phyloP scores from a whole-genome alignment of 108 stramenopile species.

The Fistulifera solaris region DNA sequence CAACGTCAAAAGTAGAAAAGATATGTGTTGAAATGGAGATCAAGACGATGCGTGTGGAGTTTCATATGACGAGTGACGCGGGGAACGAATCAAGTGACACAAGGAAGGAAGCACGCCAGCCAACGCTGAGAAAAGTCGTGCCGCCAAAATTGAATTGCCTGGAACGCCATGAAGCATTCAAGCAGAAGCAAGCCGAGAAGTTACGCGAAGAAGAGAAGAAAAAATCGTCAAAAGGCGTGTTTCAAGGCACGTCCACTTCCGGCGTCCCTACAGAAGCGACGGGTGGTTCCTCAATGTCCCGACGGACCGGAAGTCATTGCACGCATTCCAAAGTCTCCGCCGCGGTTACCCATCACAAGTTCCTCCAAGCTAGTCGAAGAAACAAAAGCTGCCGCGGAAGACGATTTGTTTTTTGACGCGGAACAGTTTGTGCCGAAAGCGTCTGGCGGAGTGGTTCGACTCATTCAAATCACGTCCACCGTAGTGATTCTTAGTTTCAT shows the following conservation, averaged over 20 bases:
- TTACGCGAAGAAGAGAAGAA: neutral
- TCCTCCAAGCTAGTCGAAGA: neutral
- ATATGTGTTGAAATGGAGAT: too few species aligned
- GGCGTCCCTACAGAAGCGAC: neutral
- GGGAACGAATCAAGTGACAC: neutral
- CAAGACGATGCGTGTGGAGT: too few species aligned
- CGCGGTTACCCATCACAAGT: neutral
- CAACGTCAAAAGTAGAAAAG: neutral
- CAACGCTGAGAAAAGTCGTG: too few species aligned
- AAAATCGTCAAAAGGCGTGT: neutral
- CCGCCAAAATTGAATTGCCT: too few species aligned
- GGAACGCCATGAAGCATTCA: neutral
- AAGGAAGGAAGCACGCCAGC: neutral
- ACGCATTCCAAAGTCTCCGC: neutral
- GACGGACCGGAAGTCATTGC: neutral
- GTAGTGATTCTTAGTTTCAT: too few species aligned
- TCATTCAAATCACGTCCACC: too few species aligned
- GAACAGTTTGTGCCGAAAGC: too few species aligned
- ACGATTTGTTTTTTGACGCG: too few species aligned
- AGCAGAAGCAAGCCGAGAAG: neutral
- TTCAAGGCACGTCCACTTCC: constrained; percentile 2
- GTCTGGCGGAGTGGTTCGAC: too few species aligned
- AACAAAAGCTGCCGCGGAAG: neutral
- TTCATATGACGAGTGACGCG: too few species aligned
- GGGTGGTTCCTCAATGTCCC: neutral